These are phyloP conservation scores for Zymoseptoria tritici DNA, from an alignment of 2,329 filamentous ascomycete genomes.

Conservation along the genomic window DNA sequence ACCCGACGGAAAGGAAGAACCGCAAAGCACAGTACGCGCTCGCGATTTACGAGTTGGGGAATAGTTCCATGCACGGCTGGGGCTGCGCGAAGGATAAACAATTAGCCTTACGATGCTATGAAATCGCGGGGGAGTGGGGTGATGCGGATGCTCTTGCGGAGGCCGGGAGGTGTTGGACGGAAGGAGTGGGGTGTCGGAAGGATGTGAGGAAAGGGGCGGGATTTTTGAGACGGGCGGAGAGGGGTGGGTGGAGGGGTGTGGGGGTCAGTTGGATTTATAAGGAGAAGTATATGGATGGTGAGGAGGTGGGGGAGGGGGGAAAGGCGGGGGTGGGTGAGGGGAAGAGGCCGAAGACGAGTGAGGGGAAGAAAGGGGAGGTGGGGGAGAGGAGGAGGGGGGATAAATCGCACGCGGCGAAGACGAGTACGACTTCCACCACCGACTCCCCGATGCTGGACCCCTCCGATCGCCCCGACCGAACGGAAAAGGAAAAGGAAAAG, in stretches of 20 bases:
- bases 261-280: constrained; percentile 99
- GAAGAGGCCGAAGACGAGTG: no score
- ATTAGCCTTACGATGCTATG: constrained; percentile 84
- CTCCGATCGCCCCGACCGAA: no score
- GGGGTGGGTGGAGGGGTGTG: constrained; percentile 93
- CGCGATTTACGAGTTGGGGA: constrained; percentile 91
- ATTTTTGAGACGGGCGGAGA: constrained; percentile 83
- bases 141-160: constrained; percentile 91
- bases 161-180: constrained; percentile 90
- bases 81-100: constrained; percentile 88
- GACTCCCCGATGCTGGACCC: no score
- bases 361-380: no score
- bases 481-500: no score
- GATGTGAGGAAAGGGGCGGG: constrained; percentile 88
- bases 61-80: constrained; percentile 98
- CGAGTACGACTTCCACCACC: no score
- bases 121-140: constrained; percentile 92
- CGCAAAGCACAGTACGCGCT: constrained; percentile 89
- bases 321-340: no score
- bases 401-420: no score
- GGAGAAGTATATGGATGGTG: constrained; percentile 64
- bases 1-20: constrained; percentile 59
- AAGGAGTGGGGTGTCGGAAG: constrained; percentile 91
- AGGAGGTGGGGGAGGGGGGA: no score
- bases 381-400: no score